Evolutionary conservation across 176 grass and related monocot genomes (phyloP).

Genomic region (Elymus sibiricus): DNA sequence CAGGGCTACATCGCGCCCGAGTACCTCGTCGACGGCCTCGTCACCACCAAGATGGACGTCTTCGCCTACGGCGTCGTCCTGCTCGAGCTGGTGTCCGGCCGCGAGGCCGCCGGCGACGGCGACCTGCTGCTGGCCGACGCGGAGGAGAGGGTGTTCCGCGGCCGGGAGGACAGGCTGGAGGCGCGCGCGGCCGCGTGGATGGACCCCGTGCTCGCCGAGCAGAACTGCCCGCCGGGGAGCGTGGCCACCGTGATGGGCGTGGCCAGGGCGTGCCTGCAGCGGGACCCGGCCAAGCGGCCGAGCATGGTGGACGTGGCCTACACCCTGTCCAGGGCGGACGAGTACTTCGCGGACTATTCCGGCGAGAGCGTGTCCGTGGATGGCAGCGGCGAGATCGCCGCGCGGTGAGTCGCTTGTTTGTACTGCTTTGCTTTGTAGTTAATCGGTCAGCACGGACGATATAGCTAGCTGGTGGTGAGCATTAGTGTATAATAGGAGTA

Average conservation of each 20-base stretch:
- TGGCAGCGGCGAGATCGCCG: conserved; percentile 39
- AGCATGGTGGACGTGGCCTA: conserved; percentile 94
- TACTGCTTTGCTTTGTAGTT: neutral
- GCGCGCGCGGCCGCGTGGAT: conserved; percentile 61
- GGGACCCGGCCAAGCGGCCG: conserved; percentile 75
- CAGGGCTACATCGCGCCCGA: conserved; percentile 96
- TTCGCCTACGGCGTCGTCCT: conserved; percentile 92
- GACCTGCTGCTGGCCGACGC: conserved; percentile 75
- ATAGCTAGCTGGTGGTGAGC: too few species aligned
- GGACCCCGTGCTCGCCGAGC: conserved; percentile 65
- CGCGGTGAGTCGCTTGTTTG: conserved; percentile 32
- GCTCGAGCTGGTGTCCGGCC: conserved; percentile 77
- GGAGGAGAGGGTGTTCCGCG: conserved; percentile 53
- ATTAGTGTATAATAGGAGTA: neutral
- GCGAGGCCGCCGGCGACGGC: conserved; percentile 52
- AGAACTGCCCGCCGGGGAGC: conserved; percentile 68
- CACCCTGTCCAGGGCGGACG: conserved; percentile 84
- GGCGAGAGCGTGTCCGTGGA: conserved; percentile 50
- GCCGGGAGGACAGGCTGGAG: conserved; percentile 28
- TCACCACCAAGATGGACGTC: conserved; percentile 97
- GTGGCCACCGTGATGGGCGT: conserved; percentile 60
- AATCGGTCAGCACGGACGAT: neutral
- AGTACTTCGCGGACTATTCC: conserved; percentile 71
- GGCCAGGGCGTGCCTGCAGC: conserved; percentile 69
- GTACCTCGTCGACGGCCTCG: conserved; percentile 83